Evolutionary conservation across 805 yeast genomes (phyloP).

Genomic region (Yamadazyma olivae): DNA sequence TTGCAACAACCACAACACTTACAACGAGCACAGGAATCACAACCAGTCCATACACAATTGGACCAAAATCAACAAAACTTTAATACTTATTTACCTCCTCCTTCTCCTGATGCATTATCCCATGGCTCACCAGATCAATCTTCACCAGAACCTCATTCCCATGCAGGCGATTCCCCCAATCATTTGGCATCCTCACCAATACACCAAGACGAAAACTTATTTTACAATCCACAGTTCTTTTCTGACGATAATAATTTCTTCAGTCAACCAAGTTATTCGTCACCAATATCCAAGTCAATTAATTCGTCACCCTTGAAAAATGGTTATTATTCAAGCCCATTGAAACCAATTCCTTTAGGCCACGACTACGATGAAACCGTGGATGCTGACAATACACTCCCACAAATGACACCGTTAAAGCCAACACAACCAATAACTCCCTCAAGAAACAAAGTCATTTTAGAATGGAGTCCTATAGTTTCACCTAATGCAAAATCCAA

Average conservation of each 20-base stretch:
- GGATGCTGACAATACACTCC: conserved; percentile 38
- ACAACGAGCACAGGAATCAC: too few relatives aligned
- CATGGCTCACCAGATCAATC: conserved; percentile 37
- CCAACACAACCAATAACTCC: conserved; percentile 33
- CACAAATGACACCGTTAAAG: conserved; percentile 37
- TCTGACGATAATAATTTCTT: conserved; percentile 23
- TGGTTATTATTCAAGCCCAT: conserved; percentile 14
- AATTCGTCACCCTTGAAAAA: conserved; percentile 32
- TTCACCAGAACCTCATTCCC: conserved; percentile 30
- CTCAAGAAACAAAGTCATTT: conserved; percentile 23
- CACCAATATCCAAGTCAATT: conserved; percentile 21
- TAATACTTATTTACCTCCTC: conserved; percentile 31
- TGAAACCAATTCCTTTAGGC: conserved; percentile 12
- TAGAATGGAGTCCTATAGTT: conserved; percentile 46
- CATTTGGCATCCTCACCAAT: conserved; percentile 20
- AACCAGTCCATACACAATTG: conserved; percentile 5
- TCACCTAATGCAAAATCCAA: conserved; percentile 30
- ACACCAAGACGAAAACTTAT: conserved; percentile 16
- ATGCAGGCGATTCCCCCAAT: conserved; percentile 28
- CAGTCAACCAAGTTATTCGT: conserved; percentile 16
- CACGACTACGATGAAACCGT: conserved; percentile 27
- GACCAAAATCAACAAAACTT: conserved; percentile 4
- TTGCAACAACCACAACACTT: conserved; percentile 8
- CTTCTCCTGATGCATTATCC: conserved; percentile 29
- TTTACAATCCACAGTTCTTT: conserved; percentile 40